Percentiles rank a stretch among this genome's conserved stretches.
Evolutionary conservation across 805 yeast species (phyloP).

Genomic region (Pachysolen tannophilus): DNA sequence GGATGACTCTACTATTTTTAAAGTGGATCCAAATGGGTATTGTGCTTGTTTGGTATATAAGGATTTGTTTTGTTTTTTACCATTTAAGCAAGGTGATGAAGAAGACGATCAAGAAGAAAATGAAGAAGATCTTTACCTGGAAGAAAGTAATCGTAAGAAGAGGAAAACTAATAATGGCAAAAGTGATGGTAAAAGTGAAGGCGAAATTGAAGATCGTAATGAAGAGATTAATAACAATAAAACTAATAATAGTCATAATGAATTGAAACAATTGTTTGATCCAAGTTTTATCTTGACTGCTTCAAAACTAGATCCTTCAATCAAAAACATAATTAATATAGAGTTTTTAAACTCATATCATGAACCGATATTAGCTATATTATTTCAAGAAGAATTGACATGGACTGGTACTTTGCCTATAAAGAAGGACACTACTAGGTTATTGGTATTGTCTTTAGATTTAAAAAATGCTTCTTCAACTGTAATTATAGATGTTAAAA

Average conservation of each 20-base stretch:
- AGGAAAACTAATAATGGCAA: constrained; percentile 11
- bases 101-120: constrained; percentile 33
- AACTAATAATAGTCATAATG: constrained; percentile 4
- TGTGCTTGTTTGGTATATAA: constrained; percentile 54
- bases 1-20: constrained; percentile 32
- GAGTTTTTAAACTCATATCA: constrained; percentile 66
- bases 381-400: constrained; percentile 48
- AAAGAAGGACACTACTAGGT: constrained; percentile 53
- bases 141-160: constrained; percentile 9
- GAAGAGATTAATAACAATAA: neutral
- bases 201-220: neutral
- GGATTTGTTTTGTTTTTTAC: constrained; percentile 66
- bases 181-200: constrained; percentile 10
- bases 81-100: constrained; percentile 39
- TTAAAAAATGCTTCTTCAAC: constrained; percentile 49
- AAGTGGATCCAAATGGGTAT: constrained; percentile 53
- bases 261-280: constrained; percentile 26
- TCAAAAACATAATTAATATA: constrained; percentile 60
- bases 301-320: constrained; percentile 43
- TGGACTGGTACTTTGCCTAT: constrained; percentile 74
- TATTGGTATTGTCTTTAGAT: constrained; percentile 64
- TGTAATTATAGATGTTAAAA: constrained; percentile 53
- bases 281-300: constrained; percentile 57
- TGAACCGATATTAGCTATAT: constrained; percentile 74
- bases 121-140: constrained; percentile 16